Conservation (phyloP, 345 rosid species). For the Populus ilicifolia region DNA sequence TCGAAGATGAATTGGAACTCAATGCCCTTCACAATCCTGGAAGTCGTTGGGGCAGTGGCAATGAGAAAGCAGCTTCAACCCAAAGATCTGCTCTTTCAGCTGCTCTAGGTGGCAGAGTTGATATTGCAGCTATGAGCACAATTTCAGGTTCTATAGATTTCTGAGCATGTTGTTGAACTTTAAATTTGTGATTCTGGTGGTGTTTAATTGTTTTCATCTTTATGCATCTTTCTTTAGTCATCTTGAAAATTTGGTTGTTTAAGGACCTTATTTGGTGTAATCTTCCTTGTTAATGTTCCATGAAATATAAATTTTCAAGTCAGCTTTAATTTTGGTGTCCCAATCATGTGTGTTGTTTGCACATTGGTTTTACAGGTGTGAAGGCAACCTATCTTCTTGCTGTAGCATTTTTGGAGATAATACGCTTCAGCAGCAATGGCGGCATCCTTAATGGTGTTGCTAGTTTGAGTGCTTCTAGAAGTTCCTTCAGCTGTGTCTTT, state of each 20-base stretch:
- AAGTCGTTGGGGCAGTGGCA: slow-evolving; percentile 88
- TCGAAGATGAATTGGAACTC: slow-evolving; percentile 97
- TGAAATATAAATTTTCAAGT: neutral
- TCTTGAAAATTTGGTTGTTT: neutral
- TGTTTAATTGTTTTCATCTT: neutral
- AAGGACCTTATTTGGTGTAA: neutral
- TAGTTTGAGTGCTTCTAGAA: slow-evolving; percentile 65
- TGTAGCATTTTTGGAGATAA: slow-evolving; percentile 90
- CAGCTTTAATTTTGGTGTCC: neutral
- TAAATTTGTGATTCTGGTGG: neutral
- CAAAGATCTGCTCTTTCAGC: slow-evolving; percentile 90
- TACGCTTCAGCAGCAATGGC: slow-evolving; percentile 95
- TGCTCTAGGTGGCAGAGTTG: slow-evolving; percentile 94
- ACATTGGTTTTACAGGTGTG: slow-evolving; percentile 55
- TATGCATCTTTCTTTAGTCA: neutral
- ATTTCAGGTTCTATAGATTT: slow-evolving; percentile 68
- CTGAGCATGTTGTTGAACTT: slow-evolving; percentile 6
- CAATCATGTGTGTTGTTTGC: neutral
- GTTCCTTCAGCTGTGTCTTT: slow-evolving; percentile 96
- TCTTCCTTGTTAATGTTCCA: neutral
- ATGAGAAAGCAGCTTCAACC: slow-evolving; percentile 83
- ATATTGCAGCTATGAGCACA: slow-evolving; percentile 76
- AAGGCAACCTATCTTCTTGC: slow-evolving; percentile 99
- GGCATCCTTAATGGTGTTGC: slow-evolving; percentile 87
- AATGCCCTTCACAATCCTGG: slow-evolving; percentile 94